These are phyloP conservation scores for Kwoniella bestiolae DNA, from an alignment of 768 basidiomycete genomes.

Conservation along the genomic window DNA sequence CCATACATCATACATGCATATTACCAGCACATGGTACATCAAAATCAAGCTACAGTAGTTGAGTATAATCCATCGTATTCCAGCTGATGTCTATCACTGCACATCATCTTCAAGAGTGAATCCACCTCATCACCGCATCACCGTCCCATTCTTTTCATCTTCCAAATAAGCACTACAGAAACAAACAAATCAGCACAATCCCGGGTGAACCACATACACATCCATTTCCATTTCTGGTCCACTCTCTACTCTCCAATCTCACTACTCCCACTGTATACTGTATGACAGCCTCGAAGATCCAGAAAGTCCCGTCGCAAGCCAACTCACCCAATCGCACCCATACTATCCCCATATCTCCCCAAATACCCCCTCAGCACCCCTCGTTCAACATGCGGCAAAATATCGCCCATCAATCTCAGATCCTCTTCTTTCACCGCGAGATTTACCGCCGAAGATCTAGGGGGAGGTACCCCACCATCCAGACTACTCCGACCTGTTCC, in stretches of 20 bases:
- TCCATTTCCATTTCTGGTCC: neutral
- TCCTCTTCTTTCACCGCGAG: conserved; percentile 35
- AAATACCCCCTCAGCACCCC: conserved; percentile 43
- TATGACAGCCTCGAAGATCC: neutral
- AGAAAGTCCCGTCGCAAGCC: neutral
- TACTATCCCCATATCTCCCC: conserved; percentile 43
- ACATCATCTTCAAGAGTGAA: too few species aligned
- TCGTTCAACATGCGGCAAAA: conserved; percentile 47
- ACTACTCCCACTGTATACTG: too few species aligned
- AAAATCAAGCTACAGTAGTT: neutral
- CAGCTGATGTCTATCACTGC: too few species aligned
- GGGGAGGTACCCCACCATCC: conserved; percentile 8
- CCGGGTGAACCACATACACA: neutral
- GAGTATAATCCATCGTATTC: too few species aligned
- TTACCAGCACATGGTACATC: neutral
- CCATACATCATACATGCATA: neutral
- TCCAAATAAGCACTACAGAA: conserved; percentile 46
- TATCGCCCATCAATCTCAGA: conserved; percentile 43
- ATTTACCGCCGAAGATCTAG: neutral
- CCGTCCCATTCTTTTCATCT: conserved; percentile 47
- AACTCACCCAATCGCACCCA: conserved; percentile 51
- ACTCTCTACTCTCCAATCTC: too few species aligned
- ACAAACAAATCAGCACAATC: conserved; percentile 9
- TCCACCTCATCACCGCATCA: too few species aligned
- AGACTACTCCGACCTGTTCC: conserved; percentile 3